phyloP scores from a whole-genome alignment of 1,284 basidiomycete species.

The Pterula multifida region DNA sequence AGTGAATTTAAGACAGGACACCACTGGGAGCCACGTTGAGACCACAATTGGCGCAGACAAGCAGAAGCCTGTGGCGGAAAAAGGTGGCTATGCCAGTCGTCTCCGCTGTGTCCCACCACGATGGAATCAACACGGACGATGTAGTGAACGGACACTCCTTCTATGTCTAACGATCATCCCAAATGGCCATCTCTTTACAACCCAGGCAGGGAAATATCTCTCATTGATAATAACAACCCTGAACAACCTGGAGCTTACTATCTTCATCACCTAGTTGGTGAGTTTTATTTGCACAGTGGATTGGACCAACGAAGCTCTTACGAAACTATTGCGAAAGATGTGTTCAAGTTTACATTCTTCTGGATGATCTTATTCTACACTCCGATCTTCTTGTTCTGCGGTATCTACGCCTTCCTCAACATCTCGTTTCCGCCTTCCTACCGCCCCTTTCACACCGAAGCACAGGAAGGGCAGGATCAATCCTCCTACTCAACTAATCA shows the following conservation, averaged over 20 bases:
- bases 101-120: too few species aligned
- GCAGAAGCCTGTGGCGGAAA: too few species aligned
- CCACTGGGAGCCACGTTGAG: too few species aligned
- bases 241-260: conserved; percentile 32
- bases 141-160: too few species aligned
- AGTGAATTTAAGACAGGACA: too few species aligned
- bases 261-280: conserved; percentile 30
- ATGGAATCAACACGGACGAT: too few species aligned
- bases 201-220: conserved; percentile 35
- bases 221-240: conserved; percentile 26
- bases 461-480: neutral
- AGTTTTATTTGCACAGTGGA: too few species aligned
- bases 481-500: neutral
- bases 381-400: conserved; percentile 58
- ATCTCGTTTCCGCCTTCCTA: conserved; percentile 38
- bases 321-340: conserved; percentile 30
- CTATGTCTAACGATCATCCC: too few species aligned
- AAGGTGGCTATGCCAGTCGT: too few species aligned
- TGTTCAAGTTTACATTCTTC: conserved; percentile 77
- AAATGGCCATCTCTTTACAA: conserved; percentile 46
- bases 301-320: too few species aligned
- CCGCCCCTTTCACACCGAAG: neutral
- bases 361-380: conserved; percentile 74
- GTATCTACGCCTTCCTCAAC: conserved; percentile 61
- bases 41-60: too few species aligned